Percentiles rank a stretch among this genome's conserved stretches.
Evolutionary conservation across 148 eudicot species (phyloP).

Genomic region (Persicaria tinctoria): DNA sequence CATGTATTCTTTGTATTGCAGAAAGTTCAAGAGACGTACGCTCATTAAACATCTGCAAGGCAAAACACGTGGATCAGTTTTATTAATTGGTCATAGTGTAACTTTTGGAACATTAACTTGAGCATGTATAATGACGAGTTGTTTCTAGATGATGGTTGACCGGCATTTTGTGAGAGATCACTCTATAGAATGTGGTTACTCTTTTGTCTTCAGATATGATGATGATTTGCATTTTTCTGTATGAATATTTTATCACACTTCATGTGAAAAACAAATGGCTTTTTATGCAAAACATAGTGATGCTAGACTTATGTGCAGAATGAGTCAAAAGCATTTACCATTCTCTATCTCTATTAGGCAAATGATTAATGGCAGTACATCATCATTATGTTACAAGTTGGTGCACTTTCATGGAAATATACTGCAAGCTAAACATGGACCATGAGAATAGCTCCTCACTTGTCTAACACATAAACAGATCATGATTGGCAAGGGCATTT

Average conservation of each 20-base stretch:
- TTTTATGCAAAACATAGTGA: slow-evolving; percentile 59
- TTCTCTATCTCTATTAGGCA: background rate
- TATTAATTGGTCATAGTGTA: slow-evolving; percentile 73
- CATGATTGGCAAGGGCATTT: too few species aligned
- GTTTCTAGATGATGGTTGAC: slow-evolving; percentile 66
- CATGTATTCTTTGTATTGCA: slow-evolving; percentile 23
- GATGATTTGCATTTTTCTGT: slow-evolving; percentile 61
- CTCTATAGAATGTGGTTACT: slow-evolving; percentile 57
- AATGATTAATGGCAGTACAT: background rate
- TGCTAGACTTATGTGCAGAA: slow-evolving; percentile 13
- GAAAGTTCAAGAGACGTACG: slow-evolving; percentile 57
- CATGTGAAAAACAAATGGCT: slow-evolving; percentile 85
- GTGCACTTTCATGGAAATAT: too few species aligned
- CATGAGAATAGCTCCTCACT: too few species aligned
- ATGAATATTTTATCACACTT: slow-evolving; percentile 63
- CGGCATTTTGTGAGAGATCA: slow-evolving; percentile 63
- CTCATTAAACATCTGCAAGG: slow-evolving; percentile 47
- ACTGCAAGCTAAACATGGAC: too few species aligned
- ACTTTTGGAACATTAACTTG: slow-evolving; percentile 56
- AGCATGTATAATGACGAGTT: slow-evolving; percentile 37
- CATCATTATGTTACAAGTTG: background rate
- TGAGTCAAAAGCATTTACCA: background rate
- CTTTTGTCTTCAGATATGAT: slow-evolving; percentile 71
- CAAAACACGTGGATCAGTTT: slow-evolving; percentile 36
- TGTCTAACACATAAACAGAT: too few species aligned